A percentile compares a stretch with the other conserved stretches of the same genome.
Conservation (phyloP, 257 asterid genomes). For the Eustoma russellianum region DNA sequence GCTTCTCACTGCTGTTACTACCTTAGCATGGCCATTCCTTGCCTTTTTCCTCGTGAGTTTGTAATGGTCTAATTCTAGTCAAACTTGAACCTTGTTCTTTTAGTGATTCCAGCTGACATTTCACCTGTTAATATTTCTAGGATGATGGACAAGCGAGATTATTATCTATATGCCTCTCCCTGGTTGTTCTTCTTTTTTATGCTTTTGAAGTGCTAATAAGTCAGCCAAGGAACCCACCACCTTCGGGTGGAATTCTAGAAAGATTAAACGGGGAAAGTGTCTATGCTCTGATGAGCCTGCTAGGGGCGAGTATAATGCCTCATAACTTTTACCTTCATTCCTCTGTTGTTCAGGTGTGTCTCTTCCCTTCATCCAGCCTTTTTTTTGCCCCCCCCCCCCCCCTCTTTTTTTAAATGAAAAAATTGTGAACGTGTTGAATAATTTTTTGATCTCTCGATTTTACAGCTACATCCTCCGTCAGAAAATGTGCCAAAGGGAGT, state of each 20-base stretch:
- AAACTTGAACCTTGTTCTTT: not conserved
- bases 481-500: slow-evolving; percentile 39
- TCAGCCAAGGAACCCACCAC: slow-evolving; percentile 54
- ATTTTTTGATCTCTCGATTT: slow-evolving; percentile 6
- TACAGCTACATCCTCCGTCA: slow-evolving; percentile 53
- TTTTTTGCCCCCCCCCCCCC: too few relatives aligned
- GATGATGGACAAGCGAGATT: slow-evolving; percentile 54
- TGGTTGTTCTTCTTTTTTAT: slow-evolving; percentile 45
- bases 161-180: slow-evolving; percentile 43
- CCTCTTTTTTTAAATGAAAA: not conserved
- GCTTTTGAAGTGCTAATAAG: slow-evolving; percentile 54
- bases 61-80: not conserved
- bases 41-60: slow-evolving; percentile 55
- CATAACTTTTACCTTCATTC: slow-evolving; percentile 95
- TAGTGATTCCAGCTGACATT: not conserved
- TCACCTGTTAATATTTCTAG: slow-evolving; percentile 26
- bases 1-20: slow-evolving; percentile 66
- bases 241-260: slow-evolving; percentile 45
- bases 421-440: not conserved
- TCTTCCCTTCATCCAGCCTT: slow-evolving; percentile 2
- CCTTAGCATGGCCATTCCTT: slow-evolving; percentile 59
- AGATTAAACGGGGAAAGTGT: slow-evolving; percentile 80
- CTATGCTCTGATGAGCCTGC: slow-evolving; percentile 80
- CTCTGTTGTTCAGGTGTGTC: slow-evolving; percentile 72
- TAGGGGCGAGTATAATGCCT: slow-evolving; percentile 94